Evolutionary conservation across 2,329 filamentous ascomycete genomes (phyloP).

Genomic region (Aspergillus sclerotialis): DNA sequence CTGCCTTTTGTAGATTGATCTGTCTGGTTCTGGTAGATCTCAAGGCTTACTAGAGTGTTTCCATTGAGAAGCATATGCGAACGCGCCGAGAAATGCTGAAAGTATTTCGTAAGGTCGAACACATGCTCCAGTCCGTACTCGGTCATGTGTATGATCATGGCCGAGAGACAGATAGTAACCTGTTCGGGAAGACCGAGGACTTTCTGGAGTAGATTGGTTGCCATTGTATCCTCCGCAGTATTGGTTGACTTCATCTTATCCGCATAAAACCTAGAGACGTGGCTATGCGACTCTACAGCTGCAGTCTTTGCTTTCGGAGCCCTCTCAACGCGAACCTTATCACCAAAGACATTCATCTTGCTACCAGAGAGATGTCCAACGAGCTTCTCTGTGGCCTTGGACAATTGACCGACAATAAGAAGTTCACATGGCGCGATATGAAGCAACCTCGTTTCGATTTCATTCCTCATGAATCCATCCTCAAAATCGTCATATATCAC

Average conservation of each 20-base stretch:
- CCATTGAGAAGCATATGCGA: slow-evolving; percentile 96
- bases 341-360: slow-evolving; percentile 86
- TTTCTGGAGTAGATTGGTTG: slow-evolving; percentile 68
- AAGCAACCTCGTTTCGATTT: slow-evolving; percentile 89
- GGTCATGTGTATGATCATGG: slow-evolving; percentile 88
- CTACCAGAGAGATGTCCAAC: slow-evolving; percentile 83
- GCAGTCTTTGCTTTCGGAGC: slow-evolving; percentile 70
- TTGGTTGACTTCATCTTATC: slow-evolving; percentile 64
- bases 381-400: slow-evolving; percentile 86
- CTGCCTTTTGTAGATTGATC: slow-evolving; percentile 80
- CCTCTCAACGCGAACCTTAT: slow-evolving; percentile 78
- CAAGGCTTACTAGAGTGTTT: slow-evolving; percentile 86
- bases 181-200: slow-evolving; percentile 77
- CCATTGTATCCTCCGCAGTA: slow-evolving; percentile 47
- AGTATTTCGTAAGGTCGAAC: slow-evolving; percentile 93
- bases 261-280: slow-evolving; percentile 90
- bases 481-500: slow-evolving; percentile 95
- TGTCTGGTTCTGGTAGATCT: slow-evolving; percentile 92
- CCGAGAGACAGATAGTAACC: slow-evolving; percentile 85
- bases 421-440: slow-evolving; percentile 97
- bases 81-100: slow-evolving; percentile 86
- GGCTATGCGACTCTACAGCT: slow-evolving; percentile 75
- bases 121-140: slow-evolving; percentile 94
- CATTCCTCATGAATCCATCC: slow-evolving; percentile 93
- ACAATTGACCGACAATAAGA: slow-evolving; percentile 82